These are phyloP conservation scores for Poa annua DNA, from an alignment of 176 grass and related monocot species.

Conservation along the genomic window DNA sequence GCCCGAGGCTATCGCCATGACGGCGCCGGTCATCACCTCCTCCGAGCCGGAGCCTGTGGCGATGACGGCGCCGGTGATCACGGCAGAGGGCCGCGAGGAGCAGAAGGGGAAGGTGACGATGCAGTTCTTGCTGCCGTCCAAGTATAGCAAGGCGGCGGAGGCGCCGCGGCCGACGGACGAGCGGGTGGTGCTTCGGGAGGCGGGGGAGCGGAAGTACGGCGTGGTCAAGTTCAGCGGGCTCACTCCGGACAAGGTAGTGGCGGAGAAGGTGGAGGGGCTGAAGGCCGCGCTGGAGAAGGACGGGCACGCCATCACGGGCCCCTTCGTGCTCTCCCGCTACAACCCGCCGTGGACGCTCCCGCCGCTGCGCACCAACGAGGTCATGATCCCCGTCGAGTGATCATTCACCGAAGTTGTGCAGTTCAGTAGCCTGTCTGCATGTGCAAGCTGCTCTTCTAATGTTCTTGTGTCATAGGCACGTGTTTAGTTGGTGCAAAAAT, in stretches of 20 bases:
- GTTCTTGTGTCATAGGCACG: neutral
- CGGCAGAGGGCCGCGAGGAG: conserved; percentile 35
- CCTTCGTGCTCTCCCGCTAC: conserved; percentile 77
- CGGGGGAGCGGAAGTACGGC: conserved; percentile 67
- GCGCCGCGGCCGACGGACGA: conserved; percentile 80
- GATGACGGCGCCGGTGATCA: conserved; percentile 84
- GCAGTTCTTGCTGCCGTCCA: conserved; percentile 89
- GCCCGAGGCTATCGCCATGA: conserved; percentile 75
- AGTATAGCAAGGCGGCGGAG: conserved; percentile 67
- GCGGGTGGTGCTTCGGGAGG: conserved; percentile 72
- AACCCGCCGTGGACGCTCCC: conserved; percentile 93
- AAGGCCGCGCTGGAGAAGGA: conserved; percentile 76
- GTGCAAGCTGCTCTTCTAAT: neutral
- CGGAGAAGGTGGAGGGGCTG: conserved; percentile 69
- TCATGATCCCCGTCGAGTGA: conserved; percentile 91
- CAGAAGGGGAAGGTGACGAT: conserved; percentile 54
- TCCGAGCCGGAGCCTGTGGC: conserved; percentile 59
- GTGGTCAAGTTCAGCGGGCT: conserved; percentile 77
- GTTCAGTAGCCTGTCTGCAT: neutral
- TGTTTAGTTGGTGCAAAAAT: conserved; percentile 8
- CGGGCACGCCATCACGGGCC: conserved; percentile 52
- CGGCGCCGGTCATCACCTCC: conserved; percentile 76
- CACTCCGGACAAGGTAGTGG: conserved; percentile 63
- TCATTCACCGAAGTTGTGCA: neutral
- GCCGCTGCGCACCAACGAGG: conserved; percentile 89